Base-by-base conservation (phyloP, 2,329 filamentous ascomycete genomes). In the Nannizzia gypsea region DNA sequence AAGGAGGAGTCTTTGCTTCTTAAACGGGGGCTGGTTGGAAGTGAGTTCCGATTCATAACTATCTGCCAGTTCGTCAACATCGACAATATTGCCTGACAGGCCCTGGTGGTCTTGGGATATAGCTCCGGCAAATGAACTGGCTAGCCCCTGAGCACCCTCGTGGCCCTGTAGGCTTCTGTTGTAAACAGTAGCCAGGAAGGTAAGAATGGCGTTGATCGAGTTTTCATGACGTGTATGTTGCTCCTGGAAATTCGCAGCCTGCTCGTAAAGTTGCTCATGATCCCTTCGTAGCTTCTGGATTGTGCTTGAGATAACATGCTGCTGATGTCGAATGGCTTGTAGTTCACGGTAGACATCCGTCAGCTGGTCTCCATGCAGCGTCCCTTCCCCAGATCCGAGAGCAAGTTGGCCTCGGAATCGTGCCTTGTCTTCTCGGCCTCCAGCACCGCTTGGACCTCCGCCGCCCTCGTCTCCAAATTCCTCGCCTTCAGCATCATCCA, bases 191-290 rank as follows among this genome's bases (percentile, higher is more conserved):
- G 92, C 93, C 20, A 99, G 81, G 72, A 99, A 97, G 56, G 91
- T 95, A 46, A 99, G 81, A 63, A 99, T 97, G n/a, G 92, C 92
- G 69, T 96, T 97, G 74, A 99, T 97, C 0, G 92, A 96, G 70
- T 92, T 96, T 71, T 99, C 93, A 69, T 99, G 93, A n/a, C 93
- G 86, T 66, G 92, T 90, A 69, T 97, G 92, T 70, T 95, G 84
- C 61, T 84, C 88, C 72, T 97, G 91, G 70, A 96, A 96, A 61
- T 88, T 85, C 50, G 88, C 81, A 0, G 92, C 91, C 72, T 96
- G 90, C 60, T 88, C 87, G 68, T 91, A 95, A 31, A 96, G 81
- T 63, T 92, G 85, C 63, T 90, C 85, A 69, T 97, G 93, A 67
- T 96, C 91, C 62, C 87, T 83, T 59, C 90, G 87, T 61, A 97